phyloP scores from a whole-genome alignment of 306 rosid species.

The Ochetophila trinervis region DNA sequence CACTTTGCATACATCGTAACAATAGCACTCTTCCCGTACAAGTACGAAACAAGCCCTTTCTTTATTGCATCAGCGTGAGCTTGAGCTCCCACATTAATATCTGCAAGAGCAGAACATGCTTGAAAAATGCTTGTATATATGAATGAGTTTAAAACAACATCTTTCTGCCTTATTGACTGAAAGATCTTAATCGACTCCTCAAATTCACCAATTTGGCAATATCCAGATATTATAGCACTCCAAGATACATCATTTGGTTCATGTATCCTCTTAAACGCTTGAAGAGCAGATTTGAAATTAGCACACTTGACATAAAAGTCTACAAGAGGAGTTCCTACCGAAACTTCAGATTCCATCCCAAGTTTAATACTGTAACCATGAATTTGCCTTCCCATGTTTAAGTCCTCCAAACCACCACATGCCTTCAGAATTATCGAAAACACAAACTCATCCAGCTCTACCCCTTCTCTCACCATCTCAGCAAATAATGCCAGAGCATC shows the following conservation, averaged over 20 bases:
- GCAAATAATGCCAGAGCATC: slow-evolving; percentile 41
- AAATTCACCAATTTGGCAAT: slow-evolving; percentile 54
- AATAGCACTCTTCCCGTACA: slow-evolving; percentile 58
- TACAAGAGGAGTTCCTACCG: slow-evolving; percentile 66
- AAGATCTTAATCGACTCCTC: slow-evolving; percentile 43
- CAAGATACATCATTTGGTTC: slow-evolving; percentile 62
- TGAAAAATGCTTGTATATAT: slow-evolving; percentile 55
- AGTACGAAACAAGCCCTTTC: slow-evolving; percentile 38
- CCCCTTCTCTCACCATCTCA: slow-evolving; percentile 41
- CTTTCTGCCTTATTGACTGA: slow-evolving; percentile 43
- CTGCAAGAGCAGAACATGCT: slow-evolving; percentile 54
- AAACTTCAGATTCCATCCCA: slow-evolving; percentile 53
- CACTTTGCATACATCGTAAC: slow-evolving; percentile 67
- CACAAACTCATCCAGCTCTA: slow-evolving; percentile 51
- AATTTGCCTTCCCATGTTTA: slow-evolving; percentile 43
- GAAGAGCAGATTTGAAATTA: slow-evolving; percentile 41
- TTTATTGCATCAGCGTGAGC: slow-evolving; percentile 60
- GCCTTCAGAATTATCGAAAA: slow-evolving; percentile 57
- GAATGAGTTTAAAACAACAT: slow-evolving; percentile 43
- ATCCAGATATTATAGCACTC: slow-evolving; percentile 54
- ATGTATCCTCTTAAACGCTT: slow-evolving; percentile 42
- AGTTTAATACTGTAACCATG: slow-evolving; percentile 49
- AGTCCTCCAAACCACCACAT: slow-evolving; percentile 46
- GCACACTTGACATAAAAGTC: slow-evolving; percentile 59
- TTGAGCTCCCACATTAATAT: slow-evolving; percentile 47